Conservation (phyloP, 2,329 filamentous ascomycete genomes). For the Xylaria sp. region DNA sequence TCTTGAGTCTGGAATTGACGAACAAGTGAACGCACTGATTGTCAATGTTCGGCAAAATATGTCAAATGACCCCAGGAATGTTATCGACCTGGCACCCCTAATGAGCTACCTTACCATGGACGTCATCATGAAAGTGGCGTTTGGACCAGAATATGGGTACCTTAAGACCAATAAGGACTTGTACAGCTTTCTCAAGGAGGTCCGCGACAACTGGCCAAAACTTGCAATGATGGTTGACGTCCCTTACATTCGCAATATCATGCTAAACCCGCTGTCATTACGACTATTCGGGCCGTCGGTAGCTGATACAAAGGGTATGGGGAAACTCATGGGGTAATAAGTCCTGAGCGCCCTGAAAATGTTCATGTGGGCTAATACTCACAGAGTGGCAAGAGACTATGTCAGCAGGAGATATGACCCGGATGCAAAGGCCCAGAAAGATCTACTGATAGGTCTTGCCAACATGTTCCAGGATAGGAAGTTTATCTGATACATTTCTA, state of each 20-base stretch:
- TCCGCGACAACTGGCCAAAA: conserved; percentile 19
- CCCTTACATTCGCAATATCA: conserved; percentile 55
- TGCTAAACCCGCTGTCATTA: conserved; percentile 48
- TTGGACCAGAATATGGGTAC: conserved; percentile 61
- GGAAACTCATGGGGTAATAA: conserved; percentile 47
- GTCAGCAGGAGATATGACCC: conserved; percentile 16
- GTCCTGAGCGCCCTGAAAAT: not conserved
- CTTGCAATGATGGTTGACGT: conserved; percentile 52
- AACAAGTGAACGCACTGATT: conserved; percentile 56
- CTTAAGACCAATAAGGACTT: conserved; percentile 57
- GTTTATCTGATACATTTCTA: conserved; percentile 5
- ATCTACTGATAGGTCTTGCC: conserved; percentile 20
- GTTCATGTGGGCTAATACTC: not conserved
- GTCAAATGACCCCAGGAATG: not conserved
- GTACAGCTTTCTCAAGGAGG: conserved; percentile 51
- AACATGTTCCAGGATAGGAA: not conserved
- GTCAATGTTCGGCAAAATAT: conserved; percentile 53
- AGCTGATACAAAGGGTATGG: conserved; percentile 48
- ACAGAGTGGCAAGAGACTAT: conserved; percentile 20
- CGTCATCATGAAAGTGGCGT: conserved; percentile 61
- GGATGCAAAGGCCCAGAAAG: conserved; percentile 24
- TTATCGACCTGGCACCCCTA: conserved; percentile 18
- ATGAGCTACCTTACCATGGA: conserved; percentile 50
- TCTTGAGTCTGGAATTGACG: conserved; percentile 56
- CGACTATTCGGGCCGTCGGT: conserved; percentile 53